A percentile compares a stretch with the other conserved stretches of the same genome.
Evolutionary conservation across 345 rosid species (phyloP).

Genomic region (Hibiscus mutabilis): DNA sequence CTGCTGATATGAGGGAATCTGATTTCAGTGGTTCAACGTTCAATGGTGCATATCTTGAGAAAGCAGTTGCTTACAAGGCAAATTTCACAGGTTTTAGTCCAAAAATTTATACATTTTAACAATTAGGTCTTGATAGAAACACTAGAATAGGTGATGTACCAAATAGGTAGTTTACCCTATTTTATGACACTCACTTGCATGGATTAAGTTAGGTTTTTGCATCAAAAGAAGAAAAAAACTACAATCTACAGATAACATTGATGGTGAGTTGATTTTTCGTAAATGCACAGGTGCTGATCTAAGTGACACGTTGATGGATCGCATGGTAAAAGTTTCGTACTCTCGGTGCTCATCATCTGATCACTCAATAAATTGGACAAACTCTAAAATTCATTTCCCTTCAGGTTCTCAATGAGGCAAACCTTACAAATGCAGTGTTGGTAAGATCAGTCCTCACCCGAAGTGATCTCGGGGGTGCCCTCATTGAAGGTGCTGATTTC

Average conservation of each 20-base stretch:
- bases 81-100: constrained; percentile 91
- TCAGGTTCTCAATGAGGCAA: constrained; percentile 66
- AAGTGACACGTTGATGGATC: constrained; percentile 97
- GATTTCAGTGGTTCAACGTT: constrained; percentile 93
- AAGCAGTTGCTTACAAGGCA: constrained; percentile 92
- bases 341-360: not conserved
- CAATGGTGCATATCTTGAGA: constrained; percentile 89
- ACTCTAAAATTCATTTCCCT: not conserved
- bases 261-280: not conserved
- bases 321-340: constrained; percentile 59
- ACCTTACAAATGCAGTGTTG: constrained; percentile 75
- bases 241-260: not conserved
- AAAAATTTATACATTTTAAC: too few relatives aligned
- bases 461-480: constrained; percentile 89
- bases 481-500: constrained; percentile 89
- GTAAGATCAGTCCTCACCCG: constrained; percentile 81
- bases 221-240: not conserved
- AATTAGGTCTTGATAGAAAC: too few relatives aligned
- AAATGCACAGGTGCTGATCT: constrained; percentile 74
- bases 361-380: not conserved
- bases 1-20: constrained; percentile 96
- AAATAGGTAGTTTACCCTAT: too few relatives aligned
- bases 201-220: not conserved
- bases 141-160: too few relatives aligned
- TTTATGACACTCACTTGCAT: not conserved